Evolutionary conservation across 2,329 filamentous ascomycete species (phyloP).

Genomic region (Ascochyta fabae): DNA sequence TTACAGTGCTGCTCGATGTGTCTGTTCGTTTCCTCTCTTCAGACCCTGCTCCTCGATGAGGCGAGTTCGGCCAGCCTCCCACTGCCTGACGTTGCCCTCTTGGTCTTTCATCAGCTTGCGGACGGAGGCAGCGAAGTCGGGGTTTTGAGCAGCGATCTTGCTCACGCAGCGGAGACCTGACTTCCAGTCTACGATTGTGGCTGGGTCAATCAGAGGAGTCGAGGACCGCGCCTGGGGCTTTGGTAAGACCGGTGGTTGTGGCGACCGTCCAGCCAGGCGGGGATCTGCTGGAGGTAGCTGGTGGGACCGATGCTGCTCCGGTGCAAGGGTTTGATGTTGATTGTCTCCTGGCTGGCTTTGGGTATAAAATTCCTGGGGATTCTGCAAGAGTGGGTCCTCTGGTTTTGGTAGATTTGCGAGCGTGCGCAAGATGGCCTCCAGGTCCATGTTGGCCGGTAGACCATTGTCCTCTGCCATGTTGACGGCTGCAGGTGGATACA

Average conservation of each 20-base stretch:
- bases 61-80: conserved; percentile 61
- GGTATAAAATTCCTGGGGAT: conserved; percentile 9
- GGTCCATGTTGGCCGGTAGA: conserved; percentile 31
- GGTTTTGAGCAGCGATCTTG: conserved; percentile 55
- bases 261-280: conserved; percentile 25
- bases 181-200: conserved; percentile 57
- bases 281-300: conserved; percentile 31
- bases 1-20: conserved; percentile 62
- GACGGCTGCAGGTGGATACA: background rate
- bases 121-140: conserved; percentile 49
- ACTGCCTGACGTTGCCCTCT: conserved; percentile 67
- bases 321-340: background rate
- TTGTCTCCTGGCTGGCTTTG: conserved; percentile 13
- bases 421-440: conserved; percentile 45
- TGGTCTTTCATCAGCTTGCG: conserved; percentile 66
- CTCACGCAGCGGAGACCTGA: conserved; percentile 55
- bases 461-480: conserved; percentile 41
- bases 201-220: conserved; percentile 50
- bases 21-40: conserved; percentile 60
- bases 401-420: conserved; percentile 40
- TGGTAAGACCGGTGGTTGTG: conserved; percentile 19
- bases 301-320: conserved; percentile 10
- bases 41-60: conserved; percentile 60
- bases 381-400: conserved; percentile 18
- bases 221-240: conserved; percentile 26